These are phyloP conservation scores for Laguncularia racemosa DNA, from an alignment of 345 rosid species.

Conservation along the genomic window DNA sequence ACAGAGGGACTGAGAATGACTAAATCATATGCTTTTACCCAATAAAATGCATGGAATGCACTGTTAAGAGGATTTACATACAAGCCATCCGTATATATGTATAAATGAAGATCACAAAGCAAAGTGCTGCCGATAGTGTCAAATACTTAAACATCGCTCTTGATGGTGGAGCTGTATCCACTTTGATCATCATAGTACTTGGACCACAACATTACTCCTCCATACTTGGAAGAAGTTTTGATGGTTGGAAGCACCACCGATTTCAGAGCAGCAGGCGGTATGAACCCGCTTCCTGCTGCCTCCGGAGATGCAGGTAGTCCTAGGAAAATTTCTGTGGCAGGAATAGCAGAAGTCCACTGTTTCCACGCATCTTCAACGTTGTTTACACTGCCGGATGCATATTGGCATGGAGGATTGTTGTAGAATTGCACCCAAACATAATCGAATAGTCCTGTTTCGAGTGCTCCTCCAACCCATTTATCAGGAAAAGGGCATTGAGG, in stretches of 20 bases:
- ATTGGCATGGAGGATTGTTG: conserved; percentile 54
- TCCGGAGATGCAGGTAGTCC: conserved; percentile 53
- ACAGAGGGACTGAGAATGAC: too few species aligned
- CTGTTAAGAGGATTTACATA: too few species aligned
- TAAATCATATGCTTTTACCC: too few species aligned
- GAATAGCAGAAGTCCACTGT: conserved; percentile 39
- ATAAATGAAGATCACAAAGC: too few species aligned
- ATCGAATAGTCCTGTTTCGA: conserved; percentile 43
- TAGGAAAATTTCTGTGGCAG: conserved; percentile 26
- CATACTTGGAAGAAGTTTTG: conserved; percentile 37
- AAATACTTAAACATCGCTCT: conserved; percentile 22
- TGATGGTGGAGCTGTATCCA: conserved; percentile 44
- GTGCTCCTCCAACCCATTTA: conserved; percentile 29
- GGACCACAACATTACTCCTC: conserved; percentile 64
- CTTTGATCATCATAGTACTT: conserved; percentile 42
- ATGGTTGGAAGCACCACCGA: conserved; percentile 35
- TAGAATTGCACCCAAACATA: conserved; percentile 58
- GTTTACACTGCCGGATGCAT: conserved; percentile 20
- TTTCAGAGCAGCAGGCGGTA: conserved; percentile 31
- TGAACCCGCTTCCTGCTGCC: conserved; percentile 50
- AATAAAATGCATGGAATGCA: too few species aligned
- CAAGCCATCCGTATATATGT: too few species aligned
- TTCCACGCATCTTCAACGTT: conserved; percentile 42
- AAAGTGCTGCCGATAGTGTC: background rate
- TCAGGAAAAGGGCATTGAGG: conserved; percentile 71